Evolutionary conservation across 2,329 filamentous ascomycete genomes (phyloP).

Genomic region (Aspergillus niger): DNA sequence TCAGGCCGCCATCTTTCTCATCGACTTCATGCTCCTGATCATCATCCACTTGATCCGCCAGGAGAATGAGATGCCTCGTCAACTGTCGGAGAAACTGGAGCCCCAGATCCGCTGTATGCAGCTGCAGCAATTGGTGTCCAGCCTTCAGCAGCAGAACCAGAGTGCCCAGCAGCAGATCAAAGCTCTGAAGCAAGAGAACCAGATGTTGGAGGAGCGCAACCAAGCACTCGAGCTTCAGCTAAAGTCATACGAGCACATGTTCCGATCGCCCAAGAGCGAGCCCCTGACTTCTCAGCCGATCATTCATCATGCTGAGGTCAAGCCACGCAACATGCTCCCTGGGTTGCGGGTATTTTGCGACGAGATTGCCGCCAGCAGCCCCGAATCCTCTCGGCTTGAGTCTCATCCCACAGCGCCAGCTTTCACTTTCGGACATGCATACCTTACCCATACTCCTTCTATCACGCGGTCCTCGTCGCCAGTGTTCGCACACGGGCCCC

Average conservation of each 20-base stretch:
- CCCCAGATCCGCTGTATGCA: slow-evolving; percentile 44
- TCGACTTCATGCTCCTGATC: slow-evolving; percentile 43
- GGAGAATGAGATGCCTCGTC: slow-evolving; percentile 37
- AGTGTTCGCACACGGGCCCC: slow-evolving; percentile 33
- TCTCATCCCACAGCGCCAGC: slow-evolving; percentile 27
- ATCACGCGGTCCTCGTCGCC: slow-evolving; percentile 40
- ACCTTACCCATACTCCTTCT: slow-evolving; percentile 36
- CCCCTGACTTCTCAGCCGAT: slow-evolving; percentile 29
- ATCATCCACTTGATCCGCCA: slow-evolving; percentile 39
- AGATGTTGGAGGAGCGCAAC: slow-evolving; percentile 37
- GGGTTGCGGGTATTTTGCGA: slow-evolving; percentile 41
- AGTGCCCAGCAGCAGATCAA: slow-evolving; percentile 37
- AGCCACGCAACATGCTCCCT: slow-evolving; percentile 37
- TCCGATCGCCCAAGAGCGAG: slow-evolving; percentile 40
- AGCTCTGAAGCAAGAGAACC: slow-evolving; percentile 38
- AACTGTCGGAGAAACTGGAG: slow-evolving; percentile 42
- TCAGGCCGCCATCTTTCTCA: slow-evolving; percentile 40
- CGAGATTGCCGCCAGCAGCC: slow-evolving; percentile 30
- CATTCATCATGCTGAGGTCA: slow-evolving; percentile 29
- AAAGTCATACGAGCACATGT: slow-evolving; percentile 43
- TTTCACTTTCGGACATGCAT: slow-evolving; percentile 33
- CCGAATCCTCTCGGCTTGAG: slow-evolving; percentile 29
- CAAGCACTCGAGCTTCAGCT: slow-evolving; percentile 41
- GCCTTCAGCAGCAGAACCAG: slow-evolving; percentile 42
- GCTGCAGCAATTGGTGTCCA: slow-evolving; percentile 37